Percentiles rank a stretch among this genome's conserved stretches.
Evolutionary conservation across 2,329 filamentous ascomycete species (phyloP).

Genomic region (Penicillium hesseltinei): DNA sequence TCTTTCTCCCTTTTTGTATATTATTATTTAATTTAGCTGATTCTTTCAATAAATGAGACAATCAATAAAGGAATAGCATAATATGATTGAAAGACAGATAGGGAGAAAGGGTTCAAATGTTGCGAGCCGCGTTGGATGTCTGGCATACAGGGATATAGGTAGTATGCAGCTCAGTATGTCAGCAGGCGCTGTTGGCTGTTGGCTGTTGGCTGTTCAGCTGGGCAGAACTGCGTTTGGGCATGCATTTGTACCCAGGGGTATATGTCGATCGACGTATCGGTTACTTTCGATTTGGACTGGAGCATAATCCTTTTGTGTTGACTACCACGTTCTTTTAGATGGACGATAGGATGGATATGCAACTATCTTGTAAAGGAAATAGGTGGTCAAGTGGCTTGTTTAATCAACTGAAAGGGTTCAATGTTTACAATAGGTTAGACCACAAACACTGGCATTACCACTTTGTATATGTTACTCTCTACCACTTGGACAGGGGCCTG

Average conservation of each 20-base stretch:
- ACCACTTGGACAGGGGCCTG: background rate
- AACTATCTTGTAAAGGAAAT: background rate
- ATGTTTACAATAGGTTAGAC: background rate
- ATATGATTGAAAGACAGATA: background rate
- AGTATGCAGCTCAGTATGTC: background rate
- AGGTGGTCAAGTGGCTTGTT: background rate
- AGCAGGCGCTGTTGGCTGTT: background rate
- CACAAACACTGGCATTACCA: background rate
- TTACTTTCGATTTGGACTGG: background rate
- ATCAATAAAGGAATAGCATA: background rate
- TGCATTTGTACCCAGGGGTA: background rate
- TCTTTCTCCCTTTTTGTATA: background rate
- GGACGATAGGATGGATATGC: background rate
- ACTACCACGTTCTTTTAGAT: background rate
- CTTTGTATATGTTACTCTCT: background rate
- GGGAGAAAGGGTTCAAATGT: background rate
- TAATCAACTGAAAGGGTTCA: background rate
- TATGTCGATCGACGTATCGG: background rate
- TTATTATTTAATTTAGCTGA: background rate
- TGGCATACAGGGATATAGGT: background rate
- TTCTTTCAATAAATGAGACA: background rate
- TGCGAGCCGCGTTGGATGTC: background rate
- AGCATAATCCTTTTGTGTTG: background rate
- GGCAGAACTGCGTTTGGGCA: conserved; percentile 4
- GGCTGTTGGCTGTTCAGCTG: background rate